Evolutionary conservation across 306 rosid genomes (phyloP), one percentile per base, ranked within the genome.

Genomic region (Luffa aegyptiaca): DNA sequence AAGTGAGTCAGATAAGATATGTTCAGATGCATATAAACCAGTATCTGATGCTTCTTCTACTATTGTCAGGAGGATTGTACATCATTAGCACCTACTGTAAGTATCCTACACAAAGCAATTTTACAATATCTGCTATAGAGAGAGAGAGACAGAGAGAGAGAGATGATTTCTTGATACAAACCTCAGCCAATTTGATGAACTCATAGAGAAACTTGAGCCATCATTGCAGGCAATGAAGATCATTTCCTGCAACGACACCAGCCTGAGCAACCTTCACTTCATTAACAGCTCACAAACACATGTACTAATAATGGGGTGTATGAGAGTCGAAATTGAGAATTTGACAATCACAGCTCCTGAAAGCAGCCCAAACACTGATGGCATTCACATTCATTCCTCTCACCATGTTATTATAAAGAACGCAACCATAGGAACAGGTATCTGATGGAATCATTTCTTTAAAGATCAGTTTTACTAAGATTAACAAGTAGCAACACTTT

Each of bases 21-120:
- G 33, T 31, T 26, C 68, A 26, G 31, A 31, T 61, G 68, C 68
- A 61, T 26, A 61, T 33, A 61, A 13, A 11, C 18, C 36, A 51
- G 12, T 35, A 42, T 26, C 35, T 76, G 2, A 59, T 55, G 44
- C 10, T 42, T 18, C 48, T 18, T 66, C 74, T 9, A 41, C 18
- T 8, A 42, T 79, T 56, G 11, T 37, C 85, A 84, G 89, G 44
- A 51, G 71, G 76, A 52, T 20, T 84, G 87, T 80, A 82, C 87
- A n/a, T 16, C 78, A 76, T 65, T 77, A 82, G 89, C 89, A 13
- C 87, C 87, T 76, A 86, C 87, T 2, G 87, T 86, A 80, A 79
- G 85, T 79, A 42, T 18, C 69, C 49, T 36, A 17, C 39, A 12
- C 68, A 61, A 61, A 31, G 9, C 2, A 12, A 31, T 26, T 31